Evolutionary conservation across 2,329 filamentous ascomycete species (phyloP).

Genomic region (Cladosporium colombiae): DNA sequence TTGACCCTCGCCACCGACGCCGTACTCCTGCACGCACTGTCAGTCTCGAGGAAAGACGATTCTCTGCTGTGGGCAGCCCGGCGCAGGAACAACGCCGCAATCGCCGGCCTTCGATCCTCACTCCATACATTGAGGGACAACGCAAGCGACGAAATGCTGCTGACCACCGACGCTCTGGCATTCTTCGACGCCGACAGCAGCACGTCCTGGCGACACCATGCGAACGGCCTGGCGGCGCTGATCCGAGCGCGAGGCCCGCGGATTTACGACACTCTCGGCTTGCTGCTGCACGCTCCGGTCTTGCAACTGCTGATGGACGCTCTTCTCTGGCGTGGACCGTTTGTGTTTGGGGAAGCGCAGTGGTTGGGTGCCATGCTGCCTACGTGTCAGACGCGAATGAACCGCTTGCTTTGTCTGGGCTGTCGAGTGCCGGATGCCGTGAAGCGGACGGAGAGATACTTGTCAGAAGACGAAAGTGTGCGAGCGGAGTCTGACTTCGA

Average conservation of each 20-base stretch:
- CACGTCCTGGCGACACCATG: background rate
- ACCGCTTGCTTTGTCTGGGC: background rate
- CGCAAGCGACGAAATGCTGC: background rate
- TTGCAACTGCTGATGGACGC: background rate
- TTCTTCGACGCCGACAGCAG: background rate
- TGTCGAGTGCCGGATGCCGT: background rate
- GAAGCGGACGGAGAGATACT: no score
- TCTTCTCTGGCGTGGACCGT: background rate
- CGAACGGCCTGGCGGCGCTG: background rate
- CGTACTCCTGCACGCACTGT: background rate
- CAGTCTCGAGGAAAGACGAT: background rate
- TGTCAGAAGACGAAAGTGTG: background rate
- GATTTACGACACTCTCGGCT: background rate
- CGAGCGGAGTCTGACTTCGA: background rate
- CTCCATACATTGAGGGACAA: background rate
- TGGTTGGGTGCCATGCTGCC: background rate
- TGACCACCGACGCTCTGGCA: background rate
- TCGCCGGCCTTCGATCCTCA: background rate
- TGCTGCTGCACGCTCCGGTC: background rate
- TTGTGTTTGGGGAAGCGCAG: background rate
- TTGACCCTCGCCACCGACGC: background rate
- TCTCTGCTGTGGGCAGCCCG: background rate
- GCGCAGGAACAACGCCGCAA: background rate
- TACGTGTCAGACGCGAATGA: background rate
- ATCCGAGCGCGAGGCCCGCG: background rate